Conservation (phyloP, 768 basidiomycete genomes). For the Amanita phalloides region DNA sequence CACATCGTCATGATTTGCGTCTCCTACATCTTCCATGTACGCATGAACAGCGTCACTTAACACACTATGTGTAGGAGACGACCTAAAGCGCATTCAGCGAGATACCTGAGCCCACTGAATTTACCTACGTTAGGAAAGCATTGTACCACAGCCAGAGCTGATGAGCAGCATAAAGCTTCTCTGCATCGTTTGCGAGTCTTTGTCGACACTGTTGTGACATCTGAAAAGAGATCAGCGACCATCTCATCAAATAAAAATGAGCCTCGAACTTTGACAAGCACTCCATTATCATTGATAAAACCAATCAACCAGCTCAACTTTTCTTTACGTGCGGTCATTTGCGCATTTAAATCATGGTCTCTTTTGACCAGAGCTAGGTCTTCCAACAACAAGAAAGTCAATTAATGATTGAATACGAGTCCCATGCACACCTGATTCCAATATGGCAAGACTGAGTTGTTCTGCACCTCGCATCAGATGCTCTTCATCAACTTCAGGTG, state of each 20-base stretch:
- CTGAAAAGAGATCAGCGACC: constrained; percentile 24
- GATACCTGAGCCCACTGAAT: neutral
- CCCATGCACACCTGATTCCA: constrained; percentile 51
- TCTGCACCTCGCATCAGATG: constrained; percentile 74
- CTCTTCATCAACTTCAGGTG: constrained; percentile 69
- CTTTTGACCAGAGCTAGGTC: constrained; percentile 58
- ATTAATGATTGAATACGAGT: constrained; percentile 4
- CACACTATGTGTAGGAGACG: constrained; percentile 46
- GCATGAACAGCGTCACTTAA: constrained; percentile 60
- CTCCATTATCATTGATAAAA: constrained; percentile 83
- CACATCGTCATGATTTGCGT: constrained; percentile 59
- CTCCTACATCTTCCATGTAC: constrained; percentile 51
- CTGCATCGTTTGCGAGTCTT: constrained; percentile 69
- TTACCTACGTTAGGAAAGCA: constrained; percentile 48
- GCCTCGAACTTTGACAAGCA: constrained; percentile 53
- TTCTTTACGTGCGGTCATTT: constrained; percentile 65
- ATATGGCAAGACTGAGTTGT: constrained; percentile 57
- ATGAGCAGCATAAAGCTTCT: constrained; percentile 73
- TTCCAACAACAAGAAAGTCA: constrained; percentile 13
- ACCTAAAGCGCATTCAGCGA: constrained; percentile 21
- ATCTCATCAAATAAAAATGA: neutral
- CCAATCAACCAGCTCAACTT: constrained; percentile 76
- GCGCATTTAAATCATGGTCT: constrained; percentile 73
- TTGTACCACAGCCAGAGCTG: constrained; percentile 77
- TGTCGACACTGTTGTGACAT: constrained; percentile 76